Base-by-base conservation (phyloP, 805 yeast species). In the Hanseniaspora lachancei region DNA sequence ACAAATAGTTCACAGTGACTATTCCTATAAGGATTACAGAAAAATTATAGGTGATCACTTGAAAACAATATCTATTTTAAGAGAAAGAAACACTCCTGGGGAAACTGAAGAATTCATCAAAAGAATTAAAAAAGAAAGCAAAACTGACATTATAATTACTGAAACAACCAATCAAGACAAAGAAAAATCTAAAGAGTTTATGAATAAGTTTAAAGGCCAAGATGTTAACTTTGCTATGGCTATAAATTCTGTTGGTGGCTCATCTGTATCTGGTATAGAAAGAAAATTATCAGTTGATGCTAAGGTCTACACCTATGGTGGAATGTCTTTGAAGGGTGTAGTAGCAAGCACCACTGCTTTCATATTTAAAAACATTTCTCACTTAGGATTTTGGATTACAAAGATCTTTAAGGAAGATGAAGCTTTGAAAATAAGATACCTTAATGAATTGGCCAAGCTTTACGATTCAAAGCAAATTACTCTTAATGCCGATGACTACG, bases 241-340 rank as follows among this genome's bases (percentile, higher is more conserved):
- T 1, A 73, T 93, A 60, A 93, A 93, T 70, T 86, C 95, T 64
- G 91, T 95, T 38, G 97, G 98, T 55, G 99, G 99, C 36, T 77
- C 84, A 58, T 83, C 88, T 39, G 79, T 88, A 21, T 75, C 95
- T 0, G 83, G 83, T 43, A 75, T 93, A 62, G 91, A 95, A 10
- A 77, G 96, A 61, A 91, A 89, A 67, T 75, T 93, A 56, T 81
- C 80, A 40, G 70, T 73, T 16, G 80, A 86, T 62, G 95, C 93
- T 1, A 77, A 81, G 49, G 72, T 93, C 74, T 79, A 89, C 62
- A 88, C 97, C 1, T 93, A 93, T 65, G 99, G 99, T 36, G 97
- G 95, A 40, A 93, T 93, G 98, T 87, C 97, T 3, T 81, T 83
- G 74, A 89, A 87, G 70, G 98, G 98, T 1, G 95, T 93, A 12